phyloP scores from a whole-genome alignment of 2,329 filamentous ascomycete species.

The Ascochyta koolunga region DNA sequence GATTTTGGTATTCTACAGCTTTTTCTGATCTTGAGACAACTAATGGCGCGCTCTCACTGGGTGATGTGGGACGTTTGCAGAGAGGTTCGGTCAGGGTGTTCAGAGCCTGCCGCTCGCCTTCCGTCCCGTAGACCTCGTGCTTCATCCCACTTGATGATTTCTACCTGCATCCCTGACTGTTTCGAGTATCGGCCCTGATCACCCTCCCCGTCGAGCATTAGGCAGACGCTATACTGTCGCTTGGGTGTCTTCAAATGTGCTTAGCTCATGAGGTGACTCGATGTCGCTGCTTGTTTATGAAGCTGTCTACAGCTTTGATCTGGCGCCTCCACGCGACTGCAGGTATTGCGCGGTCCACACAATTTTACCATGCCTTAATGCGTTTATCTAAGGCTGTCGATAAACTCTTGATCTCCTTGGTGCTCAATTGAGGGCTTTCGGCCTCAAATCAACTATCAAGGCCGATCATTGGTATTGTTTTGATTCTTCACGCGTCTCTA shows the following conservation, averaged over 20 bases:
- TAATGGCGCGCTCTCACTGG: conserved; percentile 29
- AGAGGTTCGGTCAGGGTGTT: conserved; percentile 32
- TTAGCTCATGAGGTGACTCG: not conserved
- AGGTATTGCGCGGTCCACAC: not conserved
- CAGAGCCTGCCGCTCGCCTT: conserved; percentile 25
- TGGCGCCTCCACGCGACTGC: not conserved
- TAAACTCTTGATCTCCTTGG: not conserved
- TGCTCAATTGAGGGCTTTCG: not conserved
- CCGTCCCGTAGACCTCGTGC: conserved; percentile 22
- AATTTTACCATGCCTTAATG: not conserved
- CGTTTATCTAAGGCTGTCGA: not conserved
- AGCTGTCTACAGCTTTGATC: not conserved
- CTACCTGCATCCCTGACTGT: conserved; percentile 1
- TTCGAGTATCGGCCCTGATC: conserved; percentile 7
- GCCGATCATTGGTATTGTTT: conserved; percentile 5
- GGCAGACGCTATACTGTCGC: conserved; percentile 5
- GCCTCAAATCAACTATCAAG: not conserved
- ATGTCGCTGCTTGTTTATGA: conserved; percentile 1
- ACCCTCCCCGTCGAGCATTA: conserved; percentile 5
- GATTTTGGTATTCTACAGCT: conserved; percentile 29
- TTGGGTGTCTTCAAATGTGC: not conserved
- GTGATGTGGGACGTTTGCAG: conserved; percentile 21
- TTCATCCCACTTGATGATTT: conserved; percentile 15
- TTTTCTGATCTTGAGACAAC: conserved; percentile 32
- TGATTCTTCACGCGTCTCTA: conserved; percentile 12